Evolutionary conservation across 441 rosid genomes (phyloP).

Genomic region (Gossypium davidsonii): DNA sequence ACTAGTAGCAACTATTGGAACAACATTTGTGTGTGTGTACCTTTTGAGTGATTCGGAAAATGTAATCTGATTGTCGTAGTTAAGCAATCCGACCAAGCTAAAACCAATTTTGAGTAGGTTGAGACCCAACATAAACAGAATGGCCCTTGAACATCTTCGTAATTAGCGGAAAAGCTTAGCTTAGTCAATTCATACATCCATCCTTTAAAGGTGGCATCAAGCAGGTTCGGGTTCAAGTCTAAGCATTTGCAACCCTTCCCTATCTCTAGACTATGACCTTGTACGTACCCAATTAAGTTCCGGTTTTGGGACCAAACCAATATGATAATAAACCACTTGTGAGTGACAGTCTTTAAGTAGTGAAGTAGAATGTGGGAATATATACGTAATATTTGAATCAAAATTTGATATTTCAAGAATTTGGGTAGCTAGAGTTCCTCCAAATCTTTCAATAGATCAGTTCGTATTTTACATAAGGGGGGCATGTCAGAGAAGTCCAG

Average conservation of each 20-base stretch:
- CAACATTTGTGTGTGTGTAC: neutral
- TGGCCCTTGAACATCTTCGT: neutral
- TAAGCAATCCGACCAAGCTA: neutral
- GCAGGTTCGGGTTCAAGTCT: neutral
- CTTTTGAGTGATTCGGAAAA: neutral
- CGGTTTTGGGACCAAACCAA: neutral
- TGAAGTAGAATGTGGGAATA: neutral
- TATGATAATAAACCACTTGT: neutral
- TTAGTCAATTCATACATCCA: neutral
- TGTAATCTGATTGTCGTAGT: neutral
- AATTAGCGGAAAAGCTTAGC: neutral
- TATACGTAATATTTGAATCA: neutral
- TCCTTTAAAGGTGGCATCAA: neutral
- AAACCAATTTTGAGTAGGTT: neutral
- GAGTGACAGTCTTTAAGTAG: neutral
- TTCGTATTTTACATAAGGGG: neutral
- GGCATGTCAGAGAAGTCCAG: neutral
- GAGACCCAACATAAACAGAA: neutral
- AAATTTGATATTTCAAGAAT: neutral
- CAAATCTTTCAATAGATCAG: neutral
- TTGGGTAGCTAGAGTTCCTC: neutral
- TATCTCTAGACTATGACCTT: neutral
- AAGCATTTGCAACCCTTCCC: neutral
- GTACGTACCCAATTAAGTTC: neutral
- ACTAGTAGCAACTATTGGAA: neutral